Percentiles rank a stretch among this genome's conserved stretches.
phyloP scores from a whole-genome alignment of 192 early-diverging fungal genomes.

The Rhizoclosmatium sp. region DNA sequence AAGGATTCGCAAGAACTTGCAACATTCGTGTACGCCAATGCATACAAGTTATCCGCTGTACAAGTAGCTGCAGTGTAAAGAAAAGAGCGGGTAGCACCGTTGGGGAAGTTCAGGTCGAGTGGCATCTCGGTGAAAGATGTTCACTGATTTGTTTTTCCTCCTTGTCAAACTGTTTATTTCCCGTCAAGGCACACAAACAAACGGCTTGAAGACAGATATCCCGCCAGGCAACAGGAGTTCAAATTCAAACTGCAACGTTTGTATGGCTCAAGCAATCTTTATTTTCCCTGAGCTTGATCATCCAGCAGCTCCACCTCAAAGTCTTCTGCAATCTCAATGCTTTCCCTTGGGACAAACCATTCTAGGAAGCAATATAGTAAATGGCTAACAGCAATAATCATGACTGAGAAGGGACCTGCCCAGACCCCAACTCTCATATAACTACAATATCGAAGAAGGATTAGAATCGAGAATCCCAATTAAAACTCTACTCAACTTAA shows the following conservation, averaged over 20 bases:
- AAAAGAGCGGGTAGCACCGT: no score
- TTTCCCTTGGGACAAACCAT: constrained; percentile 71
- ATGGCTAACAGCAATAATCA: constrained; percentile 89
- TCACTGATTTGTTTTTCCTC: no score
- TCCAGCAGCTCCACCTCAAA: neutral
- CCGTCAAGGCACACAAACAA: no score
- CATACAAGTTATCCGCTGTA: no score
- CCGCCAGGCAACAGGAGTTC: no score
- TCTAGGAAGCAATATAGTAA: constrained; percentile 83
- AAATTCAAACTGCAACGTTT: no score
- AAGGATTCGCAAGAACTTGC: no score
- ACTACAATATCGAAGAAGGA: constrained; percentile 41
- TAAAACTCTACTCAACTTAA: constrained; percentile 16
- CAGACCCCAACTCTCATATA: constrained; percentile 84
- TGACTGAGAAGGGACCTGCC: constrained; percentile 90
- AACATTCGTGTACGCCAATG: no score
- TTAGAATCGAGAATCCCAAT: neutral
- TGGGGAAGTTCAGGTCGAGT: neutral
- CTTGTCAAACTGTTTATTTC: no score
- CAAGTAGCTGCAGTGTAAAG: no score
- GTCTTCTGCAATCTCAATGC: constrained; percentile 22
- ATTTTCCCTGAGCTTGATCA: neutral
- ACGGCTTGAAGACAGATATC: no score
- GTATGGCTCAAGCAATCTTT: neutral
- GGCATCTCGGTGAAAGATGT: no score